Conservation (phyloP, 306 rosid species). For the Abrus precatorius region DNA sequence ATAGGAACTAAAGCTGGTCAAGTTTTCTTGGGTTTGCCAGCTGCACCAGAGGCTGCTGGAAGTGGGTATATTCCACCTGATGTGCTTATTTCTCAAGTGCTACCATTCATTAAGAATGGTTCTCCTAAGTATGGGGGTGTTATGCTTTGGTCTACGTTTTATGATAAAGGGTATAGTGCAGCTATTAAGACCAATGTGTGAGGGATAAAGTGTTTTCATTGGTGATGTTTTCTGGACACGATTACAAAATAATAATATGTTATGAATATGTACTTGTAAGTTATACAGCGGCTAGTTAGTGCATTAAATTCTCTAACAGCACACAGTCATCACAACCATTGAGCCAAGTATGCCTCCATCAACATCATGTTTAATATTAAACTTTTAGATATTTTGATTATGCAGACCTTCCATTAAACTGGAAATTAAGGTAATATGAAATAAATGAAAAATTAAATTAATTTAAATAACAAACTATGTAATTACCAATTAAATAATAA, state of each 20-base stretch:
- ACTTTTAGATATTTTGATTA: too few species aligned
- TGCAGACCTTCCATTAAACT: too few species aligned
- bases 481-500: too few species aligned
- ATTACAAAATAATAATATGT: background rate
- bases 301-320: background rate
- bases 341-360: too few species aligned
- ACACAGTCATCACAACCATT: too few species aligned
- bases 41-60: background rate
- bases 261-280: background rate
- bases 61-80: conserved; percentile 32
- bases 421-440: too few species aligned
- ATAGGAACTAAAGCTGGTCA: background rate
- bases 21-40: conserved; percentile 36
- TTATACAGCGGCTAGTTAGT: background rate
- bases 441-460: too few species aligned
- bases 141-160: conserved; percentile 39
- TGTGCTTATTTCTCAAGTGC: background rate
- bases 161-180: conserved; percentile 16
- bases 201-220: background rate
- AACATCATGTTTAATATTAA: too few species aligned
- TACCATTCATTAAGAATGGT: background rate
- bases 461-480: too few species aligned
- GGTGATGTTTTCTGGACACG: background rate
- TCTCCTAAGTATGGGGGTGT: conserved; percentile 36
- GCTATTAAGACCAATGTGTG: background rate